These are phyloP conservation scores for Aspergillus proliferans DNA, from an alignment of 2,329 filamentous ascomycete species.

Conservation along the genomic window DNA sequence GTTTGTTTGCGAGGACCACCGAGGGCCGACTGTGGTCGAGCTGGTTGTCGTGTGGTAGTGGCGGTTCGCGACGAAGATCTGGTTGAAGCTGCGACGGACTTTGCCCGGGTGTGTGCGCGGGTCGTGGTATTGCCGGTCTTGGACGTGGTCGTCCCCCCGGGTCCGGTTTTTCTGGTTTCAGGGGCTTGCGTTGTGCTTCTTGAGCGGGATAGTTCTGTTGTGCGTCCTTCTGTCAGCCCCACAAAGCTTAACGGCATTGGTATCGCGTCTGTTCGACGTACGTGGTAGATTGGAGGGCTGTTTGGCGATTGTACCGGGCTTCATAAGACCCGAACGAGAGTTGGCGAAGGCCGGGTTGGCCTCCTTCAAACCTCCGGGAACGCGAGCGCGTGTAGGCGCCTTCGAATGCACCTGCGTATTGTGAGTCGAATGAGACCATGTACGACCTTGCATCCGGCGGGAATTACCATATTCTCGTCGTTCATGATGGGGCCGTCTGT, in stretches of 20 bases:
- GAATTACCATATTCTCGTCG: slow-evolving; percentile 26
- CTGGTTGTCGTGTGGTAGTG: slow-evolving; percentile 35
- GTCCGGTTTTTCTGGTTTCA: slow-evolving; percentile 31
- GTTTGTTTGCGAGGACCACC: slow-evolving; percentile 46
- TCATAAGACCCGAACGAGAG: slow-evolving; percentile 41
- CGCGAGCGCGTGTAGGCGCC: slow-evolving; percentile 21
- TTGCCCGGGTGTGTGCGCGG: slow-evolving; percentile 36
- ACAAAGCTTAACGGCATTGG: background rate
- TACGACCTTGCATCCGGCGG: background rate
- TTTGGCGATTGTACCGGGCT: slow-evolving; percentile 40
- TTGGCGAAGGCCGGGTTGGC: slow-evolving; percentile 50
- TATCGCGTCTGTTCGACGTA: slow-evolving; percentile 13
- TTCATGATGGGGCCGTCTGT: slow-evolving; percentile 20
- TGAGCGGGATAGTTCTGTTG: slow-evolving; percentile 39
- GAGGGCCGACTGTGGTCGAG: slow-evolving; percentile 50
- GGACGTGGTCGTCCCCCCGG: slow-evolving; percentile 16
- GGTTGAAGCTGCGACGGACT: slow-evolving; percentile 31
- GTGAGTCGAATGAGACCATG: background rate
- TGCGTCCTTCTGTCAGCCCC: slow-evolving; percentile 17
- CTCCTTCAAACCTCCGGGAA: slow-evolving; percentile 41
- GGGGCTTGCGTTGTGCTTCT: slow-evolving; percentile 47
- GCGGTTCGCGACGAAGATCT: slow-evolving; percentile 41
- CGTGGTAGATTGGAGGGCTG: slow-evolving; percentile 42
- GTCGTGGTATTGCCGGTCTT: slow-evolving; percentile 34
- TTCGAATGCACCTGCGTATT: slow-evolving; percentile 19